Base-by-base conservation (phyloP, 2,329 filamentous ascomycete species). In the Alternaria gaisen region DNA sequence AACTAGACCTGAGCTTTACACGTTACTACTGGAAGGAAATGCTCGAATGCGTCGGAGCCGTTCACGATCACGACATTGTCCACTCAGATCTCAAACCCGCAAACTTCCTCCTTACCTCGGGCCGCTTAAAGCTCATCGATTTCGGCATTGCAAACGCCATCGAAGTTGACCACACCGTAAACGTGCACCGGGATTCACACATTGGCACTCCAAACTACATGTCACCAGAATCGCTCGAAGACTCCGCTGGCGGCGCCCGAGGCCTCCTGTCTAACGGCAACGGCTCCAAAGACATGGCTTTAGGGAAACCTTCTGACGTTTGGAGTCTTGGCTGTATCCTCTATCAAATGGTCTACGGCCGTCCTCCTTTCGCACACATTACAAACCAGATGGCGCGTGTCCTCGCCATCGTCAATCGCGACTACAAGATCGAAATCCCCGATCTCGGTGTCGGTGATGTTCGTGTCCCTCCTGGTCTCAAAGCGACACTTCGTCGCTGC, bases 11-110 rank as follows among this genome's bases (percentile, higher is more conserved):
- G 2, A 91, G 91, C 54, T 97, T 98, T 77, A 93, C 95, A 12
- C 91, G 95, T n/a, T 96, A 92, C 80, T 97, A 97, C 83, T 99
- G 95, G 95, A 95, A 97, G 79, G 95, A 99, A 80, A 99, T 99
- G 95, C 89, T 99, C 18, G 93, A 97, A 78, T 98, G 95, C 76
- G 88, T 99, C 6, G 88, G 92, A 68, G 88, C 94, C 0, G 93
- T 99, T 1, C 95, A 99, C 76, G 87, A 91, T 12, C 86, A 90
- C 76, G 93, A 97, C 74, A 94, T 99, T 65, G 95, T 99, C 3
- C 95, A 99, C 80, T 97, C 93, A 0, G 95, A 99, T 75, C 84
- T 99, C 38, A 99, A 99, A 79, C 95, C 95, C 0, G 94, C 94
- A 71, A 99, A 99, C 77, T 99, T 99, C 77, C 90, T 99, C 24